Percentiles rank a stretch among this genome's conserved stretches.
phyloP scores from a whole-genome alignment of 805 yeast genomes.

The Ogataea kodamae region DNA sequence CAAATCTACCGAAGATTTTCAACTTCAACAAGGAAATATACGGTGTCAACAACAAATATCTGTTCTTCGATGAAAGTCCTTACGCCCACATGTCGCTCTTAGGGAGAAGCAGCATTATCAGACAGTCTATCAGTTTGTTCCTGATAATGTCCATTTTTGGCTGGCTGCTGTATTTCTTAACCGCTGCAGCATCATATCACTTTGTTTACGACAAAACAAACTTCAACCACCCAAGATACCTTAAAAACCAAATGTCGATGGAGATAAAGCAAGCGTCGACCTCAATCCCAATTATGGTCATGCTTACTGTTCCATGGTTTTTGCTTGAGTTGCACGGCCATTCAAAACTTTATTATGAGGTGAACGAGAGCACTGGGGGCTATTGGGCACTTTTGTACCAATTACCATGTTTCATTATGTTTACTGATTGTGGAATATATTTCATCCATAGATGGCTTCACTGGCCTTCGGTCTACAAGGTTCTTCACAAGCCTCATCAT shows the following conservation, averaged over 20 bases:
- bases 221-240: slow-evolving; percentile 92
- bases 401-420: slow-evolving; percentile 76
- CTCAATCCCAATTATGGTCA: slow-evolving; percentile 88
- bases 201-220: slow-evolving; percentile 83
- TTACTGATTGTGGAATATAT: slow-evolving; percentile 92
- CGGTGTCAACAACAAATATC: slow-evolving; percentile 44
- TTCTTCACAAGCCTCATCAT: slow-evolving; percentile 94
- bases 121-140: slow-evolving; percentile 69
- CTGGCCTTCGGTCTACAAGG: slow-evolving; percentile 85
- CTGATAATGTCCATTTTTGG: slow-evolving; percentile 78
- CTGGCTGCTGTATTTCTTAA: slow-evolving; percentile 70
- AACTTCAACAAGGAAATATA: slow-evolving; percentile 32
- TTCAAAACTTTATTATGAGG: slow-evolving; percentile 69
- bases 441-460: slow-evolving; percentile 90
- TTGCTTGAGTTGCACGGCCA: slow-evolving; percentile 77
- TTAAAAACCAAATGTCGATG: slow-evolving; percentile 86
- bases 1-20: slow-evolving; percentile 30
- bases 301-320: slow-evolving; percentile 87
- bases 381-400: slow-evolving; percentile 63
- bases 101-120: slow-evolving; percentile 64
- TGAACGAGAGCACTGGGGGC: slow-evolving; percentile 63
- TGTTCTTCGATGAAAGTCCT: slow-evolving; percentile 51
- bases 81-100: slow-evolving; percentile 65
- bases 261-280: slow-evolving; percentile 77
- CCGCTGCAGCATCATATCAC: slow-evolving; percentile 73